Evolutionary conservation across 768 basidiomycete genomes (phyloP), one percentile per base, ranked within the genome.

Genomic region (Lactarius sp.): DNA sequence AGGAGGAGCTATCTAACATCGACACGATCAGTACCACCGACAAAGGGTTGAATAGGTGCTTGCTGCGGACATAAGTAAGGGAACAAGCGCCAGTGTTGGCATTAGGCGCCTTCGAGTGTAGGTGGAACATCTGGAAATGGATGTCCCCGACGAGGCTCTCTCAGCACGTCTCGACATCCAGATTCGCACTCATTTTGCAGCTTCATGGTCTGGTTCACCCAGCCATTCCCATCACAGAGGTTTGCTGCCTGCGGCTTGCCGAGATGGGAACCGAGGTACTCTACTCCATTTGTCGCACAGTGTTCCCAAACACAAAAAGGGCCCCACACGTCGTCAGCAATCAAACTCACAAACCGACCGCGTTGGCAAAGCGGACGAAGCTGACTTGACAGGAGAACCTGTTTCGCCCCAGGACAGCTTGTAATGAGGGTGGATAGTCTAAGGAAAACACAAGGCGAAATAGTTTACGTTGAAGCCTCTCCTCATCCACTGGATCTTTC

Each of bases 201-300:
- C 66, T 80, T 78, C 27, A 27, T 27, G 27, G 27, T 77, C 65
- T 81, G 79, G 59, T 79, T 75, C 54, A 77, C 74, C 61, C 68
- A 75, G 13, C 78, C 79, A 31, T 79, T 72, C 0, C 80, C 80
- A 52, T 82, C 81, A 0, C 81, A 81, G 0, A 82, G 74, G 68
- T 82, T 77, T 5, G 80, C 81, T 1, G 71, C 69, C 70, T 73
- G 77, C 22, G 70, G 73, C 47, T 51, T 70, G 1, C 77, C 80
- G 22, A 72, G 58, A 62, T 79, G 49, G 27, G 74, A 56, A 6
- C 66, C 69, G 6, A 74, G 57, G 58, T 72, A 74, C 52, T 73
- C 69, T 71, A 59, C 65, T 68, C 6, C 1, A 3, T 2, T 27
- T 27, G 1, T 27, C 3, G 27, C 7, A 13, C 27, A 27, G 47